These are phyloP conservation scores for Stephanodiscus minutulus DNA, from an alignment of 108 stramenopile genomes.

Conservation along the genomic window DNA sequence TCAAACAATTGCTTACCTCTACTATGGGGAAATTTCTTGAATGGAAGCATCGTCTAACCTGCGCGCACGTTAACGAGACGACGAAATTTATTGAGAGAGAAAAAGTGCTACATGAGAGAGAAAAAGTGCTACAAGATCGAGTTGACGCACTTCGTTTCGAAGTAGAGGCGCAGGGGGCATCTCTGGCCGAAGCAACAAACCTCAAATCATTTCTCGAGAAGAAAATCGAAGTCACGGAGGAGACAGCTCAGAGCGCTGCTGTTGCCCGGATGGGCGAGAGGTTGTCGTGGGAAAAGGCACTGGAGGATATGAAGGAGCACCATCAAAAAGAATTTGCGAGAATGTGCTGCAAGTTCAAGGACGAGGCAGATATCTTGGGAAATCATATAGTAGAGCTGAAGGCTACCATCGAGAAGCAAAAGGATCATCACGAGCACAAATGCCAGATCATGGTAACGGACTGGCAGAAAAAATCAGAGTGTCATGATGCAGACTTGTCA, in stretches of 20 bases:
- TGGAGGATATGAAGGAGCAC: constrained; percentile 33
- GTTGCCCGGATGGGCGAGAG: constrained; percentile 21
- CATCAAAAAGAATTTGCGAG: constrained; percentile 22
- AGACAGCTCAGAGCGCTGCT: constrained; percentile 12
- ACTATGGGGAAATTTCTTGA: not conserved
- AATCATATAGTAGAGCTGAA: constrained; percentile 24
- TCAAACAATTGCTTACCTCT: constrained; percentile 10
- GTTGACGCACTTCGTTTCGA: constrained; percentile 6
- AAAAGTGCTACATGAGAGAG: constrained; percentile 6
- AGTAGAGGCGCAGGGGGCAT: not conserved
- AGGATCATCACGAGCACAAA: constrained; percentile 14
- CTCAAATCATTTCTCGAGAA: constrained; percentile 1
- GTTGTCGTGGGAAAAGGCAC: constrained; percentile 30
- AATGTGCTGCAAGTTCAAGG: constrained; percentile 10
- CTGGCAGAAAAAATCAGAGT: constrained; percentile 18
- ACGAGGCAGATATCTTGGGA: constrained; percentile 24
- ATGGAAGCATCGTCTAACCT: constrained; percentile 7
- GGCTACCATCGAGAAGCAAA: constrained; percentile 21
- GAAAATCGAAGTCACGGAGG: constrained; percentile 6
- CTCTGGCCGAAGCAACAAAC: constrained; percentile 5
- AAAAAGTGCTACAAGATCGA: constrained; percentile 7
- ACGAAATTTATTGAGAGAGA: constrained; percentile 14
- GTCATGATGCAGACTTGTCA: constrained; percentile 22
- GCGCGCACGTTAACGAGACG: constrained; percentile 8
- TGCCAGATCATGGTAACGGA: constrained; percentile 16